Percentiles rank a stretch among this genome's conserved stretches.
Conservation (phyloP, 1,284 basidiomycete genomes). For the Moniliophthora roreri region DNA sequence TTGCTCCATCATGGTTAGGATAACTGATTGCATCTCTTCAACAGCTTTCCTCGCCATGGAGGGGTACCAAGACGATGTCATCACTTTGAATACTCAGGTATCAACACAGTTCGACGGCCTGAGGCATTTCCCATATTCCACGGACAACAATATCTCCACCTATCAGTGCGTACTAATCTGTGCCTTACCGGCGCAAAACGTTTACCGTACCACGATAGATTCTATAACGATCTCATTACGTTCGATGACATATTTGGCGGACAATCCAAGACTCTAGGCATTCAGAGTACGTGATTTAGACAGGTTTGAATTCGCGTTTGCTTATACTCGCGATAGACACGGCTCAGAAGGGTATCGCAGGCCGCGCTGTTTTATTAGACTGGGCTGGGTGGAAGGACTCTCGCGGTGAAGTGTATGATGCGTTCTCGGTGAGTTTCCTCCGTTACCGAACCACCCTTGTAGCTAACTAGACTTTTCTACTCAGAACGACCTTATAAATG, state of each 20-base stretch:
- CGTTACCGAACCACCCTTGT: background rate
- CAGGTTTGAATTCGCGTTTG: background rate
- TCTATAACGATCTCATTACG: slow-evolving; percentile 15
- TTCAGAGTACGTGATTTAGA: slow-evolving; percentile 11
- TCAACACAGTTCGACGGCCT: slow-evolving; percentile 17
- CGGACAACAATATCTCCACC: background rate
- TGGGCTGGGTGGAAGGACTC: slow-evolving; percentile 10
- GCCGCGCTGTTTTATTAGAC: slow-evolving; percentile 10
- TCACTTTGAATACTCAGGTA: slow-evolving; percentile 17
- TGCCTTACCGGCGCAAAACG: background rate
- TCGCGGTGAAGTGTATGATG: slow-evolving; percentile 2
- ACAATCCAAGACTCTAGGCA: slow-evolving; percentile 9
- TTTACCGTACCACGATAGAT: background rate
- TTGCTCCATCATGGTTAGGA: too few species aligned
- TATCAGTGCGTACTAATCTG: slow-evolving; percentile 11
- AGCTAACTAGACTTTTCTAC: background rate
- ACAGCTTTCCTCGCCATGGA: slow-evolving; percentile 6
- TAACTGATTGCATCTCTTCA: background rate
- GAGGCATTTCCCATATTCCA: slow-evolving; percentile 17
- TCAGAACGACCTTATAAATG: slow-evolving; percentile 1
- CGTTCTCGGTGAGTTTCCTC: slow-evolving; percentile 1
- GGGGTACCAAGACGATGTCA: slow-evolving; percentile 15
- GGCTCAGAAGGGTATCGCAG: slow-evolving; percentile 13
- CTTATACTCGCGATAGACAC: slow-evolving; percentile 5
- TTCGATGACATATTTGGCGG: slow-evolving; percentile 12